Percentiles rank a stretch among this genome's conserved stretches.
phyloP scores from a whole-genome alignment of 139 green algal species.

The Raphidocelis subcapitata region DNA sequence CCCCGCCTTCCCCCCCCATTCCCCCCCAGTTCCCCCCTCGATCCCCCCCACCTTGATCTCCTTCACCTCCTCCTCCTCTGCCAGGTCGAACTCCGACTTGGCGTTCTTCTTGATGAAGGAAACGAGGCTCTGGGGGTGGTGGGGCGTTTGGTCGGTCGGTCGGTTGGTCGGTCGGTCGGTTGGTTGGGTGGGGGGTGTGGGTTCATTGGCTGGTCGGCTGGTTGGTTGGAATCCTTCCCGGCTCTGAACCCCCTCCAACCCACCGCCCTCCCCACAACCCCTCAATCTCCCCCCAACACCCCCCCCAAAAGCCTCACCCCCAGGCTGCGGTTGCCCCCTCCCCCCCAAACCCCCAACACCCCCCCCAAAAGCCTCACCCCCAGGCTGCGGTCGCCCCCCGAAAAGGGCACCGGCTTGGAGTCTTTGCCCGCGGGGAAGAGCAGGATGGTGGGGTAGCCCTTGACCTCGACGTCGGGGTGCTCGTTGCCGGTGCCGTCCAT shows the following conservation, averaged over 20 bases:
- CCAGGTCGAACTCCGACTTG: conserved; percentile 46
- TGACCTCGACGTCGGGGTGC: conserved; percentile 61
- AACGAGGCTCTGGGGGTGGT: conserved; percentile 42
- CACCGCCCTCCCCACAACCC: neutral
- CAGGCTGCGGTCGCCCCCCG: conserved; percentile 45
- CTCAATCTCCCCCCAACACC: neutral
- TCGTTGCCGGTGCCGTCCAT: conserved; percentile 82
- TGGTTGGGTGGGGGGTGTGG: neutral
- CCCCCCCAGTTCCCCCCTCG: neutral
- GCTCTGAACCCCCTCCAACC: neutral
- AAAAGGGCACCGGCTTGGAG: conserved; percentile 32
- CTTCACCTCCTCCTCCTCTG: conserved; percentile 41
- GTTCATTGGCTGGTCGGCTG: neutral
- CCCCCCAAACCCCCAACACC: neutral
- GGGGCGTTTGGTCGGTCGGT: too few relatives aligned
- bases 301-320: neutral
- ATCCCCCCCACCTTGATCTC: neutral
- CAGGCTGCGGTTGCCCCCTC: neutral
- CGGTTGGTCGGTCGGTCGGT: neutral
- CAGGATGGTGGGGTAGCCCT: conserved; percentile 71
- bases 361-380: conserved; percentile 25
- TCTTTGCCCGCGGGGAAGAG: conserved; percentile 58
- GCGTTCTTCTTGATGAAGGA: conserved; percentile 69
- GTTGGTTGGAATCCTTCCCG: neutral
- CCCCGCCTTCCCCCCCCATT: conserved; percentile 10